phyloP scores from a whole-genome alignment of 2,329 filamentous ascomycete genomes.

The Spiromastix sp. region DNA sequence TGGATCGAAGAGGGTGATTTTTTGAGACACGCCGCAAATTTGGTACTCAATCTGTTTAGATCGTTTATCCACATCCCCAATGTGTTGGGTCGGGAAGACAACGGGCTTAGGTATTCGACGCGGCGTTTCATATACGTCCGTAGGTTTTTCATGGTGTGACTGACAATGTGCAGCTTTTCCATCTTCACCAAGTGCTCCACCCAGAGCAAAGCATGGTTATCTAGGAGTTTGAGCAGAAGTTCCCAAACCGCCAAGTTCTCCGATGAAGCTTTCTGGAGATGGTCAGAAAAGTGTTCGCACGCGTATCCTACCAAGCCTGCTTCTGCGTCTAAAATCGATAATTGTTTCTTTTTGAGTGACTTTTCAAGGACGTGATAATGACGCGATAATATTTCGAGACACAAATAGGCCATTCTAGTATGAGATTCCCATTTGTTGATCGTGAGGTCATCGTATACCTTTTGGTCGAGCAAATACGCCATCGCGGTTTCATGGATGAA shows the following conservation, averaged over 20 bases:
- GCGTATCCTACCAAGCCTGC: conserved; percentile 18
- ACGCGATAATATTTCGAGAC: conserved; percentile 22
- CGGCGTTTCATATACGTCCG: conserved; percentile 16
- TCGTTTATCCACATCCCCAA: conserved; percentile 24
- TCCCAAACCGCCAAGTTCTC: conserved; percentile 12
- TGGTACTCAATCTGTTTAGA: conserved; percentile 22
- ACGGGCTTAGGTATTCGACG: conserved; percentile 3
- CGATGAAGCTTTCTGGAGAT: conserved; percentile 20
- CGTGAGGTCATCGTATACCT: conserved; percentile 18
- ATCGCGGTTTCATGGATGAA: conserved; percentile 23
- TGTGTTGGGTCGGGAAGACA: conserved; percentile 12
- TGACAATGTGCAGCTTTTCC: conserved; percentile 16
- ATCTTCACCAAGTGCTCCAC: conserved; percentile 22
- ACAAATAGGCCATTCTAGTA: conserved; percentile 22
- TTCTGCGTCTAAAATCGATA: conserved; percentile 9
- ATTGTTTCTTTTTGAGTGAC: conserved; percentile 7
- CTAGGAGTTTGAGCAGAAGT: conserved; percentile 21
- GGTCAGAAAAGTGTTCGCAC: conserved; percentile 22
- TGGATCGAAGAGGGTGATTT: conserved; percentile 25
- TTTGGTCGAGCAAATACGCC: conserved; percentile 18
- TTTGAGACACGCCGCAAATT: conserved; percentile 21
- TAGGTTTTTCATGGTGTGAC: conserved; percentile 21
- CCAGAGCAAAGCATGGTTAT: conserved; percentile 27
- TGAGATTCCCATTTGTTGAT: conserved; percentile 20
- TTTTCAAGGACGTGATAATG: conserved; percentile 19